phyloP scores from a whole-genome alignment of 768 basidiomycete species.

The Lyophyllum decastes region DNA sequence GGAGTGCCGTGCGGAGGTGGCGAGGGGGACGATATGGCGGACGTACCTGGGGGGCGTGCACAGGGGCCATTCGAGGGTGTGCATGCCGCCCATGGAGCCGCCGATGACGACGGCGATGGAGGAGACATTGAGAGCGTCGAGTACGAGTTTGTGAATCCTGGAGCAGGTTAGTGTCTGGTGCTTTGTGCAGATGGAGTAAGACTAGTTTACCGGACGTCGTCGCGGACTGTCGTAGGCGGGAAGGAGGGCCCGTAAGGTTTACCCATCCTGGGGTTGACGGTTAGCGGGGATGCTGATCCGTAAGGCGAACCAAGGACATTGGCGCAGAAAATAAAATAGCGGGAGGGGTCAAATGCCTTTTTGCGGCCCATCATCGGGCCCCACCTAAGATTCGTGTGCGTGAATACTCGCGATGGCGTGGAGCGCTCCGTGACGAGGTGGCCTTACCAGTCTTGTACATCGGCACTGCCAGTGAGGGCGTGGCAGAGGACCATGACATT shows the following conservation, averaged over 20 bases:
- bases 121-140: conserved; percentile 75
- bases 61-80: conserved; percentile 93
- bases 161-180: too few species aligned
- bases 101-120: conserved; percentile 91
- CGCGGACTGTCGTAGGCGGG: conserved; percentile 86
- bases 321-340: conserved; percentile 92
- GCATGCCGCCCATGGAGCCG: conserved; percentile 99
- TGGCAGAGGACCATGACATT: conserved; percentile 99
- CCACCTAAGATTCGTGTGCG: conserved; percentile 60
- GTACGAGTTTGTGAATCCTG: conserved; percentile 84
- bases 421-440: neutral
- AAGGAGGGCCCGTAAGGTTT: conserved; percentile 89
- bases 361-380: conserved; percentile 90
- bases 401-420: neutral
- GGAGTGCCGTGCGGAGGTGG: conserved; percentile 91
- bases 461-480: conserved; percentile 94
- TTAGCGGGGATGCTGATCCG: conserved; percentile 87
- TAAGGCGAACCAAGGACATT: conserved; percentile 96
- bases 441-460: conserved; percentile 94
- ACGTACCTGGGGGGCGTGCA: conserved; percentile 77
- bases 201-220: conserved; percentile 76
- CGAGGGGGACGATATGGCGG: conserved; percentile 83
- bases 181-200: too few species aligned
- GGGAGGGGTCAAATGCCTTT: conserved; percentile 85
- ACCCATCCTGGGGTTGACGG: conserved; percentile 75